Conservation (phyloP, 108 stramenopile species). For the Cyclotella sp. region DNA sequence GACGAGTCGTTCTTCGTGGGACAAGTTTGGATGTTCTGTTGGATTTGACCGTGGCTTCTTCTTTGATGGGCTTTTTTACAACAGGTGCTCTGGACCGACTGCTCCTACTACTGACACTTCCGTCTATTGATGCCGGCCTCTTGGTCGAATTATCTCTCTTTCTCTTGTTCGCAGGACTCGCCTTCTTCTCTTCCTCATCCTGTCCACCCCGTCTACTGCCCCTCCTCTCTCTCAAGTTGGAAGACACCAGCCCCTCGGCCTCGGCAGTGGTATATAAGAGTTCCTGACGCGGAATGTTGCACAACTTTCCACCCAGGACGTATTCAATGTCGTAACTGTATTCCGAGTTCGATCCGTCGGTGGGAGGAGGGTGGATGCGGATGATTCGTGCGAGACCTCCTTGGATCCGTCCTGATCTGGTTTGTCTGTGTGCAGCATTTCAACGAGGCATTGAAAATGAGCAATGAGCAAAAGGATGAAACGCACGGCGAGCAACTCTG, state of each 20-base stretch:
- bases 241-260: slow-evolving; percentile 53
- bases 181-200: not conserved
- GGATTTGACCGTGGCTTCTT: not conserved
- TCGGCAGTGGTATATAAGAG: slow-evolving; percentile 63
- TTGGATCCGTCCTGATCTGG: slow-evolving; percentile 45
- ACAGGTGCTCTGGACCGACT: not conserved
- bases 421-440: not conserved
- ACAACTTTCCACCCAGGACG: slow-evolving; percentile 20
- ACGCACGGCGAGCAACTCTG: not conserved
- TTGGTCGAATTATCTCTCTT: not conserved
- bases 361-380: slow-evolving; percentile 7
- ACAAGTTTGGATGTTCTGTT: not conserved
- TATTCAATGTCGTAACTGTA: slow-evolving; percentile 43
- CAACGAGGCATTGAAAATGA: not conserved
- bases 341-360: not conserved
- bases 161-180: not conserved
- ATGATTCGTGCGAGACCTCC: slow-evolving; percentile 38
- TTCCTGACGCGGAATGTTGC: slow-evolving; percentile 28
- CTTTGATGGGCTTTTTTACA: not conserved
- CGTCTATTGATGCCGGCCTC: not conserved
- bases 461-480: not conserved
- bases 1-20: not conserved
- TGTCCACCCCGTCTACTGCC: not conserved
- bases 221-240: not conserved
- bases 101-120: not conserved